Evolutionary conservation across 2,329 filamentous ascomycete genomes (phyloP).

Genomic region (Fusarium subtropicale): DNA sequence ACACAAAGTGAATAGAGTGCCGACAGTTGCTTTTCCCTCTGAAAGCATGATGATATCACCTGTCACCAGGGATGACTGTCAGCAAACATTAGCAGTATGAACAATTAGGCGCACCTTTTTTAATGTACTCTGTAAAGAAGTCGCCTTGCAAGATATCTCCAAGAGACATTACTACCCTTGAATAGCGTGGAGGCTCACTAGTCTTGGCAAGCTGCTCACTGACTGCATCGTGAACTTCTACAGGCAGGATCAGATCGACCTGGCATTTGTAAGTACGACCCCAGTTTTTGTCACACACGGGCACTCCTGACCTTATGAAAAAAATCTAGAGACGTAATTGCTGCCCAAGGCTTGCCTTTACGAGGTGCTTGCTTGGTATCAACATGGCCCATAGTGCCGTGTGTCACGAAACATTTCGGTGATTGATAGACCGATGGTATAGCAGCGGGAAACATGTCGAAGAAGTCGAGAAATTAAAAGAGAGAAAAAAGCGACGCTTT

Average conservation of each 20-base stretch:
- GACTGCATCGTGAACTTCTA: slow-evolving; percentile 67
- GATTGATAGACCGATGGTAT: slow-evolving; percentile 62
- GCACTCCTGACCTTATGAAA: slow-evolving; percentile 70
- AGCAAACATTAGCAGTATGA: not conserved
- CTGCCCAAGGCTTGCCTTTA: slow-evolving; percentile 81
- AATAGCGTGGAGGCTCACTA: slow-evolving; percentile 63
- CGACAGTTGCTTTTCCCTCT: slow-evolving; percentile 75
- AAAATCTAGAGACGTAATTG: slow-evolving; percentile 73
- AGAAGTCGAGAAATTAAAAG: not conserved
- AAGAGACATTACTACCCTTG: slow-evolving; percentile 77
- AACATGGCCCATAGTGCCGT: slow-evolving; percentile 75
- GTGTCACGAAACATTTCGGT: slow-evolving; percentile 79
- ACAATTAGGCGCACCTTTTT: slow-evolving; percentile 67
- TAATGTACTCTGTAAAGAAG: slow-evolving; percentile 89
- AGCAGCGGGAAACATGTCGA: slow-evolving; percentile 59
- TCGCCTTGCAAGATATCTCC: slow-evolving; percentile 76
- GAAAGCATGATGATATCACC: slow-evolving; percentile 88
- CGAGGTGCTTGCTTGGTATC: slow-evolving; percentile 76
- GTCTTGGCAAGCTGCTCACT: slow-evolving; percentile 61
- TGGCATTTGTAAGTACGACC: slow-evolving; percentile 9
- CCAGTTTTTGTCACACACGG: no score
- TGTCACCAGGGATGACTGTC: slow-evolving; percentile 48
- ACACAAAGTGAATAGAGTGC: slow-evolving; percentile 77
- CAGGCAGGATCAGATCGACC: slow-evolving; percentile 79
- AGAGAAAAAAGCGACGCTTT: not conserved